These are phyloP conservation scores for Zymoseptoria crescenta DNA, from an alignment of 2,329 filamentous ascomycete species.

Conservation along the genomic window DNA sequence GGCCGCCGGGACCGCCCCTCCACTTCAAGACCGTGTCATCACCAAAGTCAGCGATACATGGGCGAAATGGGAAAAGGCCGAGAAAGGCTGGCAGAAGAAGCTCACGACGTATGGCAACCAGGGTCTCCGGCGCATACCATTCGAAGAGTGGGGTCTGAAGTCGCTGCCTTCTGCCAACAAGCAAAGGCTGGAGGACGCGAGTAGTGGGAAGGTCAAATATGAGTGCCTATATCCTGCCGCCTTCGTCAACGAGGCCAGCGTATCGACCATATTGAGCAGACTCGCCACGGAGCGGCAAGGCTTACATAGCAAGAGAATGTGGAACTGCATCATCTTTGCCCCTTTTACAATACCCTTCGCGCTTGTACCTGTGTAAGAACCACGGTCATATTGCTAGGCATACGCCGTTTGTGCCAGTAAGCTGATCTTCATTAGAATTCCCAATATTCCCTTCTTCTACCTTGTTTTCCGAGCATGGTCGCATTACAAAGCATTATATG, in stretches of 20 bases:
- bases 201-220: slow-evolving; percentile 50
- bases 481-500: slow-evolving; percentile 78
- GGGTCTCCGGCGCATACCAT: slow-evolving; percentile 78
- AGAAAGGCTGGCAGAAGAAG: slow-evolving; percentile 69
- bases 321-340: slow-evolving; percentile 75
- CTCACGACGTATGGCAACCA: slow-evolving; percentile 81
- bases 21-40: slow-evolving; percentile 62
- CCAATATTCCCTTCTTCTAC: slow-evolving; percentile 96
- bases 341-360: slow-evolving; percentile 77
- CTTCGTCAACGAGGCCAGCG: slow-evolving; percentile 54
- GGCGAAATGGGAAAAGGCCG: slow-evolving; percentile 76
- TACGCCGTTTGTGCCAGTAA: not conserved
- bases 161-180: slow-evolving; percentile 76
- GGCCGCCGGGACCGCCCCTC: slow-evolving; percentile 43
- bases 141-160: slow-evolving; percentile 96
- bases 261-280: slow-evolving; percentile 57
- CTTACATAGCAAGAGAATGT: slow-evolving; percentile 67
- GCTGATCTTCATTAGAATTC: slow-evolving; percentile 52
- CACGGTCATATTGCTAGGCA: not conserved
- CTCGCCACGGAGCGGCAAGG: slow-evolving; percentile 74
- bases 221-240: slow-evolving; percentile 58
- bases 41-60: slow-evolving; percentile 67
- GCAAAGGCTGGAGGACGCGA: slow-evolving; percentile 55
- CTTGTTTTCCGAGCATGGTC: slow-evolving; percentile 85
- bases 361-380: slow-evolving; percentile 70